A percentile compares a stretch with the other conserved stretches of the same genome.
Conservation (phyloP, 1,139 yeast genomes). For the Suhomyces bribrorum region DNA sequence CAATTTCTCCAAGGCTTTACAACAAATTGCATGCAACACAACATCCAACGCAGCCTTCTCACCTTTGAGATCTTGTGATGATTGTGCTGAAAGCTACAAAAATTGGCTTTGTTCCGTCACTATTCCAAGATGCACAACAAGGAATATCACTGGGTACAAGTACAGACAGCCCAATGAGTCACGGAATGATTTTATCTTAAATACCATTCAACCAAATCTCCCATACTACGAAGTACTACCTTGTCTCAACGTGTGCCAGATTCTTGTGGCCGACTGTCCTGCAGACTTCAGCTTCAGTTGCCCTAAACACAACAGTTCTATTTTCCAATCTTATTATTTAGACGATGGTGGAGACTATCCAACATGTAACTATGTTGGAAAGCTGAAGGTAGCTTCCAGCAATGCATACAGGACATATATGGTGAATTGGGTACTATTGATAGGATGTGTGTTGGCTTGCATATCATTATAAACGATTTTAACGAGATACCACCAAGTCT, state of each 20-base stretch:
- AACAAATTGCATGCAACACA: slow-evolving; percentile 77
- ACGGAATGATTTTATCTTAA: slow-evolving; percentile 61
- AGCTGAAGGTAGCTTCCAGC: slow-evolving; percentile 4
- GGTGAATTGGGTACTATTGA: slow-evolving; percentile 7
- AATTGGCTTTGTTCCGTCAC: slow-evolving; percentile 90
- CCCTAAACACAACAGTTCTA: slow-evolving; percentile 49
- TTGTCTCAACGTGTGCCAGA: slow-evolving; percentile 77
- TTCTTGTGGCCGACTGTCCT: slow-evolving; percentile 83
- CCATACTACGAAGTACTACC: slow-evolving; percentile 82
- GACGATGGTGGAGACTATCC: slow-evolving; percentile 23
- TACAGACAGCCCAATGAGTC: slow-evolving; percentile 52
- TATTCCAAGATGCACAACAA: slow-evolving; percentile 77
- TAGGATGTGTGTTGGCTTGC: neutral
- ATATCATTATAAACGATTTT: neutral
- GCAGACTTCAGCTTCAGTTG: slow-evolving; percentile 72
- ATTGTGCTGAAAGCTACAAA: slow-evolving; percentile 72
- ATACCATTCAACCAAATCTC: slow-evolving; percentile 55
- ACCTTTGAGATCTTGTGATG: slow-evolving; percentile 68
- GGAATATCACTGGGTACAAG: slow-evolving; percentile 37
- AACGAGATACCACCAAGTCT: neutral
- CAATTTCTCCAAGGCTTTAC: slow-evolving; percentile 75
- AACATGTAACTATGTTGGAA: slow-evolving; percentile 55
- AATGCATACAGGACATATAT: slow-evolving; percentile 2
- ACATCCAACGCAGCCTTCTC: slow-evolving; percentile 70
- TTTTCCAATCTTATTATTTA: slow-evolving; percentile 52